Percentiles rank a stretch among this genome's conserved stretches.
phyloP scores from a whole-genome alignment of 192 early-diverging fungal species.

The Backusella luteola region DNA sequence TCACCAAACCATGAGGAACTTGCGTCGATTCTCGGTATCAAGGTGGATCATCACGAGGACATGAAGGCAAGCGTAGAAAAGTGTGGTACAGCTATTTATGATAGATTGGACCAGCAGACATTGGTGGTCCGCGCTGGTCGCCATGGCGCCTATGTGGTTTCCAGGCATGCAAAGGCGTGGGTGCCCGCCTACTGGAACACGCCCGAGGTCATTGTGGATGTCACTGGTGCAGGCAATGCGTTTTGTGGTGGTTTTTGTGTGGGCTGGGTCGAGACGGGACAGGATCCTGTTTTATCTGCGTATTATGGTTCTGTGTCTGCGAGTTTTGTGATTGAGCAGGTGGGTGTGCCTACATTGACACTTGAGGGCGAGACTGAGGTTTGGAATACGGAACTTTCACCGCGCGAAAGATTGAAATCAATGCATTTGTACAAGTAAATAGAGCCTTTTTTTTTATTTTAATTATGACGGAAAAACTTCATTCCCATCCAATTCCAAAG shows the following conservation, averaged over 20 bases:
- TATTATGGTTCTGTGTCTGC: slow-evolving; percentile 41
- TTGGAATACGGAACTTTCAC: slow-evolving; percentile 23
- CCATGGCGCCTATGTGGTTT: slow-evolving; percentile 24
- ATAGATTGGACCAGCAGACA: not conserved
- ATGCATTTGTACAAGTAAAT: not conserved
- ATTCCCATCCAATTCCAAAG: slow-evolving; percentile 96
- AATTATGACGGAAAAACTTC: slow-evolving; percentile 92
- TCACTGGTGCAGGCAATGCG: slow-evolving; percentile 46
- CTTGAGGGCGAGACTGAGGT: slow-evolving; percentile 13
- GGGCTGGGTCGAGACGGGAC: slow-evolving; percentile 31
- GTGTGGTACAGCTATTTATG: not conserved
- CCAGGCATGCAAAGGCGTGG: slow-evolving; percentile 7
- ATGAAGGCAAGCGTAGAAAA: slow-evolving; percentile 13
- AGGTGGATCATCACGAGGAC: slow-evolving; percentile 10
- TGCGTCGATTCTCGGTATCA: slow-evolving; percentile 33
- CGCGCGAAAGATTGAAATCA: slow-evolving; percentile 12
- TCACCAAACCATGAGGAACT: slow-evolving; percentile 49
- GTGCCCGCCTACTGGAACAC: slow-evolving; percentile 42
- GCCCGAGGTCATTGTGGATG: slow-evolving; percentile 26
- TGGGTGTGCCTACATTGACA: slow-evolving; percentile 32
- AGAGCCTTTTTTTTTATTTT: not conserved
- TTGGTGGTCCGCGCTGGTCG: slow-evolving; percentile 39
- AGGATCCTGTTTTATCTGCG: slow-evolving; percentile 32
- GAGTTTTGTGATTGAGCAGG: slow-evolving; percentile 42
- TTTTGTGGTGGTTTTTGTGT: slow-evolving; percentile 45